phyloP scores from a whole-genome alignment of 2,329 filamentous ascomycete genomes.

The Fusarium longipes region DNA sequence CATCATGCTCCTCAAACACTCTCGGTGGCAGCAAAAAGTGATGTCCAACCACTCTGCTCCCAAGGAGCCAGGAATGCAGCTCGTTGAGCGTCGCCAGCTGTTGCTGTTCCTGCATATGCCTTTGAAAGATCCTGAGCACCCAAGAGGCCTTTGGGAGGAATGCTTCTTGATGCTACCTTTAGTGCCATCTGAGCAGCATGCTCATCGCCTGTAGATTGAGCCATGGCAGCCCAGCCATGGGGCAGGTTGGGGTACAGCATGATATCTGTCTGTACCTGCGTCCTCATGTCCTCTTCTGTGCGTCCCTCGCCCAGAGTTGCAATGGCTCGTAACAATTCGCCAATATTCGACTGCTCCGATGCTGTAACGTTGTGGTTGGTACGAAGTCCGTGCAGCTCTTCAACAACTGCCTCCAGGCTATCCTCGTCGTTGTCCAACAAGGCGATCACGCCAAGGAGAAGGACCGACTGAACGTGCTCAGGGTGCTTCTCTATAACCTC shows the following conservation, averaged over 20 bases:
- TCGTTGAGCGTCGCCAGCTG: conserved; percentile 77
- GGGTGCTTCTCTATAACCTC: conserved; percentile 79
- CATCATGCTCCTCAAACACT: conserved; percentile 21
- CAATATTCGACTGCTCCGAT: conserved; percentile 74
- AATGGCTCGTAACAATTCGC: conserved; percentile 80
- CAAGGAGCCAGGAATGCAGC: conserved; percentile 87
- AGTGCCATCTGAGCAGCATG: conserved; percentile 80
- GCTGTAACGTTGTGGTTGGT: conserved; percentile 72
- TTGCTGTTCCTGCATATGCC: conserved; percentile 80
- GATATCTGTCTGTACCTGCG: conserved; percentile 78
- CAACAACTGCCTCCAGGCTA: conserved; percentile 80
- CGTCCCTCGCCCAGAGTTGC: conserved; percentile 66
- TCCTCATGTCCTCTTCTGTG: conserved; percentile 63
- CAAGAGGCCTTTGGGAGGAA: conserved; percentile 77
- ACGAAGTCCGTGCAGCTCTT: conserved; percentile 79
- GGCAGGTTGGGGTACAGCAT: conserved; percentile 84
- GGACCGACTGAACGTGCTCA: conserved; percentile 80
- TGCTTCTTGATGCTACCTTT: conserved; percentile 77
- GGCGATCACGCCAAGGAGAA: conserved; percentile 86
- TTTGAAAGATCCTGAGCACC: conserved; percentile 75
- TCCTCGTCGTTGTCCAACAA: conserved; percentile 83
- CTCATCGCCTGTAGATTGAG: conserved; percentile 66
- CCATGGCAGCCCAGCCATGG: conserved; percentile 83
- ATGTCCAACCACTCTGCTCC: conserved; percentile 73
- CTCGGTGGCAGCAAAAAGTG: conserved; percentile 55